These are phyloP conservation scores for Tagetes erecta DNA, from an alignment of 129 eudicot genomes.

Conservation along the genomic window DNA sequence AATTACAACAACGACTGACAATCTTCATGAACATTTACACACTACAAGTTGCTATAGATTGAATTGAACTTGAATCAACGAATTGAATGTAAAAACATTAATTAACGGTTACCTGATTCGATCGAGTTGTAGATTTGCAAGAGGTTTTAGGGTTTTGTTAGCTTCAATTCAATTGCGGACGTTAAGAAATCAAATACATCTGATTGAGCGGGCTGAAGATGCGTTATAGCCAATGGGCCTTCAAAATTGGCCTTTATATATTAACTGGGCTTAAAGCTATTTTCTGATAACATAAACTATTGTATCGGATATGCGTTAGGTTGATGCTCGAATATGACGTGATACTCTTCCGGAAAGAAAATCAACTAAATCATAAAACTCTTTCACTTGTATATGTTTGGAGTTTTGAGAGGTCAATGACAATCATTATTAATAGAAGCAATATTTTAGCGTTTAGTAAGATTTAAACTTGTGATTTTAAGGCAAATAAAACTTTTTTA, in stretches of 20 bases:
- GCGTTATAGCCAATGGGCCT: conserved; percentile 5
- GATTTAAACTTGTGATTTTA: too few relatives aligned
- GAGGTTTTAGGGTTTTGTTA: conserved; percentile 29
- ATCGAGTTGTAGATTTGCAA: not conserved
- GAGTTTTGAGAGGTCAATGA: too few relatives aligned
- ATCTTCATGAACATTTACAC: not conserved
- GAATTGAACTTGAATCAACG: not conserved
- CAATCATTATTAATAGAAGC: too few relatives aligned
- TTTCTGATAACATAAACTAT: too few relatives aligned
- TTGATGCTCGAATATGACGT: too few relatives aligned
- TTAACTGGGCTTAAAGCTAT: not conserved
- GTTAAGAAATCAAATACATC: conserved; percentile 11
- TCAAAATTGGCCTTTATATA: not conserved
- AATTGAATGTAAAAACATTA: not conserved
- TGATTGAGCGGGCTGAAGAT: conserved; percentile 9
- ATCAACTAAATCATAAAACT: too few relatives aligned
- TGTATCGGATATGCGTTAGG: too few relatives aligned
- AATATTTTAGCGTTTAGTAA: too few relatives aligned
- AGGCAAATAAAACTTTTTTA: too few relatives aligned
- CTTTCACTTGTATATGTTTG: too few relatives aligned
- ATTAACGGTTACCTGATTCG: conserved; percentile 15
- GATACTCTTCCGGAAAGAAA: too few relatives aligned
- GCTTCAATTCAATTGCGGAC: conserved; percentile 12
- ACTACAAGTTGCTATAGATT: not conserved
- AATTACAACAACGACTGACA: not conserved